These are phyloP conservation scores for Asclepias syriaca DNA, from an alignment of 257 asterid genomes.

Conservation along the genomic window DNA sequence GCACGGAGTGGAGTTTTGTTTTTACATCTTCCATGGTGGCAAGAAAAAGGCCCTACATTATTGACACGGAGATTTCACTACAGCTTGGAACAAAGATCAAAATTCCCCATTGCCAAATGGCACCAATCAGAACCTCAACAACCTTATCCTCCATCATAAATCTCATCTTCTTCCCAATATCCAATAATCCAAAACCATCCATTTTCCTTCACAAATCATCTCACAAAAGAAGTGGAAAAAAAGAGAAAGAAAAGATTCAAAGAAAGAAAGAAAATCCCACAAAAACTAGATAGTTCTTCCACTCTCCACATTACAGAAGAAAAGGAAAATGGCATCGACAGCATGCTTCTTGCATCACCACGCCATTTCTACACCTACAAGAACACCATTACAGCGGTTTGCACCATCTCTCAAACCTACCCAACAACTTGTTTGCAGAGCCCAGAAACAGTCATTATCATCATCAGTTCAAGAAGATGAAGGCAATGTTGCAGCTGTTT, in stretches of 20 bases:
- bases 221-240: no score
- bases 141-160: constrained; percentile 51
- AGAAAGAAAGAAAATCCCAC: not conserved
- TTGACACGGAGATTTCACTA: constrained; percentile 41
- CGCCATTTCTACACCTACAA: constrained; percentile 39
- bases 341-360: constrained; percentile 67
- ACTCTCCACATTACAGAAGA: constrained; percentile 10
- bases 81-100: constrained; percentile 13
- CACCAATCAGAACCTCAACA: constrained; percentile 36
- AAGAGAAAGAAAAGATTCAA: no score
- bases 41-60: constrained; percentile 8
- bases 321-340: constrained; percentile 56
- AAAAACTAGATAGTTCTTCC: constrained; percentile 6
- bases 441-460: constrained; percentile 35
- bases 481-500: constrained; percentile 26
- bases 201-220: constrained; percentile 34
- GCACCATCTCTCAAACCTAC: constrained; percentile 33
- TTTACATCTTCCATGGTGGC: not conserved
- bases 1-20: not conserved
- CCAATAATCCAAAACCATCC: constrained; percentile 31
- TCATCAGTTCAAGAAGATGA: constrained; percentile 23
- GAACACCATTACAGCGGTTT: constrained; percentile 29
- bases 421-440: constrained; percentile 47
- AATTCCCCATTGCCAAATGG: constrained; percentile 29
- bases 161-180: constrained; percentile 40